These are phyloP conservation scores for Stachybotrys echinatus DNA, from an alignment of 2,329 filamentous ascomycete genomes.

Conservation along the genomic window DNA sequence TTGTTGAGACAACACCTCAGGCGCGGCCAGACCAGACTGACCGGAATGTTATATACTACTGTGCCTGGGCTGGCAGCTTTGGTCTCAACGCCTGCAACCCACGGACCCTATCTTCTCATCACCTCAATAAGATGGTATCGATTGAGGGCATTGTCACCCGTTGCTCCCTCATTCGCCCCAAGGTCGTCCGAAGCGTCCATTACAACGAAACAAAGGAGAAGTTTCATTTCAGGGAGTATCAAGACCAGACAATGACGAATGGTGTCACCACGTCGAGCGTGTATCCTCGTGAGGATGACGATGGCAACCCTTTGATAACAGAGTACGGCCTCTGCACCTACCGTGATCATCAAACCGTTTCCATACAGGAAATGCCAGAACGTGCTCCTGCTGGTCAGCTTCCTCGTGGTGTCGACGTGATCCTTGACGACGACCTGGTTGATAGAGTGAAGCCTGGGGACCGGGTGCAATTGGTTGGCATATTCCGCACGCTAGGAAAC, in stretches of 20 bases:
- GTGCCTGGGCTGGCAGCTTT: conserved; percentile 94
- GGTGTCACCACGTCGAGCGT: conserved; percentile 85
- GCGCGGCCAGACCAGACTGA: conserved; percentile 70
- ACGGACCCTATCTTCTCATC: conserved; percentile 79
- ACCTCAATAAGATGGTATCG: conserved; percentile 95
- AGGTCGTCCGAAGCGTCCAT: conserved; percentile 97
- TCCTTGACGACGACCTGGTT: conserved; percentile 93
- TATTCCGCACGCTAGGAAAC: conserved; percentile 91
- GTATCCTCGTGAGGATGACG: conserved; percentile 89
- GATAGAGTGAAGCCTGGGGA: conserved; percentile 94
- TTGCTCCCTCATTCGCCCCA: conserved; percentile 90
- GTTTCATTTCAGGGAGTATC: conserved; percentile 86
- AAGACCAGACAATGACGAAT: conserved; percentile 96
- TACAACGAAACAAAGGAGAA: conserved; percentile 84
- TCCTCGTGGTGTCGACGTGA: conserved; percentile 90
- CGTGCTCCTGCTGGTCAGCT: conserved; percentile 91
- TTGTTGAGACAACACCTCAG: conserved; percentile 74
- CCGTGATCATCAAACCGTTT: conserved; percentile 94
- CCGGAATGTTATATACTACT: conserved; percentile 85
- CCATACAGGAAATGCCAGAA: conserved; percentile 99
- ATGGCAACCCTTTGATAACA: conserved; percentile 86
- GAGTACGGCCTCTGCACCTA: conserved; percentile 97
- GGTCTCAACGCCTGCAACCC: conserved; percentile 94
- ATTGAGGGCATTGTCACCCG: conserved; percentile 96
- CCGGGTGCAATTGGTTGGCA: conserved; percentile 92